Evolutionary conservation across 1,284 basidiomycete genomes (phyloP), one percentile per base, ranked within the genome.

Genomic region (Pisolithus thermaeus): DNA sequence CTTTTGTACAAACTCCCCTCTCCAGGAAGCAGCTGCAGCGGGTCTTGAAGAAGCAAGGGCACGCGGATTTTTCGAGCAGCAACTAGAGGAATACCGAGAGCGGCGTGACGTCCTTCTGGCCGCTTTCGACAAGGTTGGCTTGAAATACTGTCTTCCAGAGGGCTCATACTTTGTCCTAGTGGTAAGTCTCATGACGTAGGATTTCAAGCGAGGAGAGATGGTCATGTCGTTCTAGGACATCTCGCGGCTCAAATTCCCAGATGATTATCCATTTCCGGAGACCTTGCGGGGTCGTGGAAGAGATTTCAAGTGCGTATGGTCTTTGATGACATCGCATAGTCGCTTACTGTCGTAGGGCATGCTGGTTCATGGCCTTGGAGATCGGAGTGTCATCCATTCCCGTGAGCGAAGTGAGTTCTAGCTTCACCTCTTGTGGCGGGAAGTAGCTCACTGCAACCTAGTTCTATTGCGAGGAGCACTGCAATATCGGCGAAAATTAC

Each of bases 321-420:
- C 9, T 46, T 6, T 14, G 28, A 39, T 32, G 30, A 39, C 11
- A 12, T 40, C 35, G 14, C 8, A 35, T 12, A 36, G 7, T 20
- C 52, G 50, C 52, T 56, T 25, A 37, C 22, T 48, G 22, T 38
- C 38, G 38, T 50, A 92, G 89, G 62, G 87, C 87, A 28, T 87
- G 86, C 64, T 96, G 92, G 92, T 94, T 93, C 73, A 86, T 95
- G 58, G 92, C 91, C 1, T 75, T 87, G 68, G 87, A 92, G 65
- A 70, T 95, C 40, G 90, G 90, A 20, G 93, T 97, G 20, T 95
- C 93, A 38, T 84, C 86, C 12, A 97, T 97, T 56, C 93, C 93
- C 6, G 90, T 93, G 52, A 95, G 92, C 75, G 93, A 94, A 79
- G 90, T 92, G 61, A 63, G 78, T 67, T 35, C 11, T 50, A 23